These are phyloP conservation scores for Monilinia aucupariae DNA, from an alignment of 2,329 filamentous ascomycete genomes.

Conservation along the genomic window DNA sequence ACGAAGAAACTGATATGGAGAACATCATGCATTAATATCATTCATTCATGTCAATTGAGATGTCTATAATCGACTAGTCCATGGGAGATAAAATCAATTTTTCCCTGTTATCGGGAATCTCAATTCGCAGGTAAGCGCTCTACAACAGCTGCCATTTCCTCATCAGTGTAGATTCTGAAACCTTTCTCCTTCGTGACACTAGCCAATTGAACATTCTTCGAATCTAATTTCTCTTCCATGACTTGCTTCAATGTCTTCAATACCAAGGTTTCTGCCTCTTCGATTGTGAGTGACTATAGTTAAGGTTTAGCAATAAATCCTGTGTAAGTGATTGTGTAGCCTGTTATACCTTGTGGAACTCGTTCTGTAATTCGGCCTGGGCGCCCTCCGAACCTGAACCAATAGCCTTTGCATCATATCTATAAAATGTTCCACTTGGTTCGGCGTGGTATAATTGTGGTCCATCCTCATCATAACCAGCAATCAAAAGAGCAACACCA, in stretches of 20 bases:
- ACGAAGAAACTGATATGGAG: not conserved
- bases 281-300: constrained; percentile 74
- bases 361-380: constrained; percentile 95
- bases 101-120: constrained; percentile 16
- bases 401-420: constrained; percentile 98
- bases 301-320: not conserved
- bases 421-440: constrained; percentile 96
- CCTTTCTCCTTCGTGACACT: constrained; percentile 97
- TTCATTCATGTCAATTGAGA: constrained; percentile 16
- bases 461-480: constrained; percentile 94
- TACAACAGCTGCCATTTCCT: constrained; percentile 93
- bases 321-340: not conserved
- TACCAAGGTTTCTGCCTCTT: constrained; percentile 89
- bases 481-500: constrained; percentile 92
- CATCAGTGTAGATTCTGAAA: constrained; percentile 97
- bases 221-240: constrained; percentile 99
- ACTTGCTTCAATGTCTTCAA: constrained; percentile 99
- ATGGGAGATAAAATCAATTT: constrained; percentile 13
- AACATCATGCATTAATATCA: constrained; percentile 4
- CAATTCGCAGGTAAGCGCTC: constrained; percentile 69
- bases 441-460: constrained; percentile 97
- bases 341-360: constrained; percentile 76
- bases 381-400: constrained; percentile 95
- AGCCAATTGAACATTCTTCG: constrained; percentile 97
- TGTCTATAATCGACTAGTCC: constrained; percentile 9